Percentiles rank a stretch among this genome's conserved stretches.
Conservation (phyloP, 768 basidiomycete genomes). For the Trametes villosa region DNA sequence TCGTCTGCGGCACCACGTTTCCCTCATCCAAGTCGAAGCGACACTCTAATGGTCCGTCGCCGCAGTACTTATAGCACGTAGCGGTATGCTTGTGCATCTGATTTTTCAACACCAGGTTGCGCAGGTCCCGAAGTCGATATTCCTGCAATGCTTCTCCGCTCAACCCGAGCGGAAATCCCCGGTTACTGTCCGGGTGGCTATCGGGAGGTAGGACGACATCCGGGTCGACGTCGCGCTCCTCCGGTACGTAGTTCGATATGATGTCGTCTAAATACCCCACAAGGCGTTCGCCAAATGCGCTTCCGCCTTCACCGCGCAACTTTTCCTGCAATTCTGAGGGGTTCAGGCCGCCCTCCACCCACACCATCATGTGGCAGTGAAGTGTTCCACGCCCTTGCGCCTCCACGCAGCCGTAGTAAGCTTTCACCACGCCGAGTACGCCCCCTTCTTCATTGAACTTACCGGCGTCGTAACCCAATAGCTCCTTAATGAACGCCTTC, state of each 20-base stretch:
- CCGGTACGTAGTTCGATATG: background rate
- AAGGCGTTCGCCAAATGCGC: background rate
- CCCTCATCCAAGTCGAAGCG: slow-evolving; percentile 25
- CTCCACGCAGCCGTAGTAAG: too few species aligned
- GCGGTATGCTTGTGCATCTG: slow-evolving; percentile 39
- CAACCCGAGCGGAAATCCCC: background rate
- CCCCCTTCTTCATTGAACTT: too few species aligned
- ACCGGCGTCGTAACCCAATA: too few species aligned
- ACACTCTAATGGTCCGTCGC: slow-evolving; percentile 32
- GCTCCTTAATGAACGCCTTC: slow-evolving; percentile 37
- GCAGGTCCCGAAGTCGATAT: background rate
- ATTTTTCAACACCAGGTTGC: slow-evolving; percentile 21
- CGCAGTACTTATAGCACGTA: slow-evolving; percentile 47
- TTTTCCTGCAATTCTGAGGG: background rate
- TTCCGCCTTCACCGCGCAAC: background rate
- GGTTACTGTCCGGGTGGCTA: background rate
- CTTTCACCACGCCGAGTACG: too few species aligned
- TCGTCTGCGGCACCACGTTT: background rate
- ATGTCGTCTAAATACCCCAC: background rate
- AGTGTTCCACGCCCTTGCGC: too few species aligned
- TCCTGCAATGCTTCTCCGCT: background rate
- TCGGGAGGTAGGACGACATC: background rate
- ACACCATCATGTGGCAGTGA: slow-evolving; percentile 1
- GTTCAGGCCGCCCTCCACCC: background rate
- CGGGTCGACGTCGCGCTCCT: background rate